Conservation (phyloP, 1,139 yeast genomes). For the Taphrina communis region DNA sequence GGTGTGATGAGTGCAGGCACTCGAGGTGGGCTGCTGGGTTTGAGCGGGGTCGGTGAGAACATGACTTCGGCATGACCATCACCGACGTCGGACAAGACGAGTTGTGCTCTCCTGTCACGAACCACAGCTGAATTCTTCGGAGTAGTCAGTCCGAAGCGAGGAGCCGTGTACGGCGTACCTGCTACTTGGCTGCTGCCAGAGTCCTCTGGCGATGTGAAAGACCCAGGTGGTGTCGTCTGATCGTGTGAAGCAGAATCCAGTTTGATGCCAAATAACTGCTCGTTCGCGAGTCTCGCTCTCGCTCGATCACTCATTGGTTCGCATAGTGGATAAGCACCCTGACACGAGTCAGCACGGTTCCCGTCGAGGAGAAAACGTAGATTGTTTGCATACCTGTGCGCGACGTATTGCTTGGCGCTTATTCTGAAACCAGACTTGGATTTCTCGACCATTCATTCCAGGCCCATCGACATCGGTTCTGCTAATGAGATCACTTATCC, state of each 20-base stretch:
- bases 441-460: conserved; percentile 34
- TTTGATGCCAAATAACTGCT: conserved; percentile 27
- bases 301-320: conserved; percentile 22
- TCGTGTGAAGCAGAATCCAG: conserved; percentile 14
- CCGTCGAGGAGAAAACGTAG: not conserved
- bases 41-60: conserved; percentile 31
- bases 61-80: conserved; percentile 37
- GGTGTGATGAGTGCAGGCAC: conserved; percentile 31
- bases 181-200: conserved; percentile 22
- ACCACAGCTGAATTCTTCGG: conserved; percentile 3
- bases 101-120: conserved; percentile 23
- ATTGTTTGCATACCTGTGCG: conserved; percentile 14
- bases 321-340: conserved; percentile 29
- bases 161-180: conserved; percentile 4
- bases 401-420: conserved; percentile 78
- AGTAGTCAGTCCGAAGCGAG: conserved; percentile 9
- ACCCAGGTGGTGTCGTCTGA: conserved; percentile 20
- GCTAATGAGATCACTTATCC: conserved; percentile 30
- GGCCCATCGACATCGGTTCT: conserved; percentile 23
- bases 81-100: conserved; percentile 27
- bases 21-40: conserved; percentile 31
- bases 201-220: conserved; percentile 26
- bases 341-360: not conserved
- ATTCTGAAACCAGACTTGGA: conserved; percentile 88
- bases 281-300: conserved; percentile 19